Evolutionary conservation across 768 basidiomycete genomes (phyloP), one percentile per base, ranked within the genome.

Genomic region (Mycena metata): DNA sequence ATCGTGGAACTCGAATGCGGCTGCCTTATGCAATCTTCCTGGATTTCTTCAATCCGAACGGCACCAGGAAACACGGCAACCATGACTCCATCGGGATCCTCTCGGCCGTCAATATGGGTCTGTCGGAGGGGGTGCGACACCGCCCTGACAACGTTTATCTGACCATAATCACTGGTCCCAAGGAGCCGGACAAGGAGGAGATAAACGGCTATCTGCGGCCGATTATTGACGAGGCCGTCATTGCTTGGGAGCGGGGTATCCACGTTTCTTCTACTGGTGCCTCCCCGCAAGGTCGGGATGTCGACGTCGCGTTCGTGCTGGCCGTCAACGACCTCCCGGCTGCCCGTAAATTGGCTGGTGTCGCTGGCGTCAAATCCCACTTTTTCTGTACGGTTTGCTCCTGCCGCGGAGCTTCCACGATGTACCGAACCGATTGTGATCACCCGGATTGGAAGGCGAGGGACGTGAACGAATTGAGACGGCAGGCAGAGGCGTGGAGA

Each of bases 21-120:
- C 43, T 72, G 15, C 64, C 72, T 0, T 77, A 75, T 26, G 64
- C 60, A 1, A 49, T 78, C 2, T 67, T 76, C 15, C n/a, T 78
- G 5, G 73, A 79, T 52, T 76, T 76, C 41, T 79, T 81, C 71
- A 75, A 78, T 43, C 55, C 75, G 0, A 45, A 78, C 45, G 75
- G 73, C 2, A 71, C 67, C 19, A 62, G 12, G 6, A 67, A 70
- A 19, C 49, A 30, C n/a, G 75, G 75, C 10, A 67, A 60, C 5
- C 60, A 33, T 13, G 70, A 68, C 4, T 78, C 75, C 19, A 69
- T 68, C 2, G 75, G 78, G 2, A 60, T 79, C 7, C 78, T 81
- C 5, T 75, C 73, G 11, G 68, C 76, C 26, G 72, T 72, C 4
- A 80, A 78, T 54, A 71, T 82, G 4, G 80, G 79, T 1, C n/a